Conservation (phyloP, 768 basidiomycete species). For the Calocera cornea region DNA sequence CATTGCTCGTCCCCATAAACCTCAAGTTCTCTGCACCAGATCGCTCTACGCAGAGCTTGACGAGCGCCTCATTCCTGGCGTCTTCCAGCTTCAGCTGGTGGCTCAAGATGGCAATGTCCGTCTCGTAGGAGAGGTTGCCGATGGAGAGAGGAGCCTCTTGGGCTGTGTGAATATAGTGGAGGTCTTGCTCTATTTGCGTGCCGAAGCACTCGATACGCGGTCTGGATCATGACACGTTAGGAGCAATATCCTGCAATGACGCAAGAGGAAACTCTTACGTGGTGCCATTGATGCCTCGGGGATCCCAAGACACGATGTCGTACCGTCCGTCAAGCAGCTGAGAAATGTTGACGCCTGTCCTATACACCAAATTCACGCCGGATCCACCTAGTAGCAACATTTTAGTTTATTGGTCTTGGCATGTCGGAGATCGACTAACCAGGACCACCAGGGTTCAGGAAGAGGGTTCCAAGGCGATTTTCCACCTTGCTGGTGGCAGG, state of each 20-base stretch:
- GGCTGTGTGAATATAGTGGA: slow-evolving; percentile 21
- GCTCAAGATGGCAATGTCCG: slow-evolving; percentile 16
- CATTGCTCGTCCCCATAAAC: slow-evolving; percentile 12
- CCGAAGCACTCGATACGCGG: slow-evolving; percentile 21
- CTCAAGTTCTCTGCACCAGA: slow-evolving; percentile 21
- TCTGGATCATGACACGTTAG: neutral
- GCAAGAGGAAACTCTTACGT: neutral
- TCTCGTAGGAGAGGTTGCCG: slow-evolving; percentile 16
- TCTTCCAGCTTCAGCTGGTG: slow-evolving; percentile 17
- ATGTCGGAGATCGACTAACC: neutral
- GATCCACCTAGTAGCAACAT: neutral
- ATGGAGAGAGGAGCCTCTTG: slow-evolving; percentile 19
- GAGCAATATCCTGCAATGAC: neutral
- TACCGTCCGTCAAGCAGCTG: slow-evolving; percentile 1
- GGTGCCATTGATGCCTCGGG: neutral
- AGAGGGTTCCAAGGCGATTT: slow-evolving; percentile 20
- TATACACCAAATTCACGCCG: neutral
- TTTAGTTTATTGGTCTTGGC: neutral
- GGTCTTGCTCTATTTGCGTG: slow-evolving; percentile 15
- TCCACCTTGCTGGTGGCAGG: slow-evolving; percentile 18
- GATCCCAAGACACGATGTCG: slow-evolving; percentile 5
- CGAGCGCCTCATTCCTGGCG: slow-evolving; percentile 18
- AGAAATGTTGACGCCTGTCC: neutral
- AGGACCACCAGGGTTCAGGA: slow-evolving; percentile 25
- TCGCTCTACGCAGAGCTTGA: slow-evolving; percentile 19